These are phyloP conservation scores for Olyra latifolia DNA, from an alignment of 176 grass and related monocot species.

Conservation along the genomic window DNA sequence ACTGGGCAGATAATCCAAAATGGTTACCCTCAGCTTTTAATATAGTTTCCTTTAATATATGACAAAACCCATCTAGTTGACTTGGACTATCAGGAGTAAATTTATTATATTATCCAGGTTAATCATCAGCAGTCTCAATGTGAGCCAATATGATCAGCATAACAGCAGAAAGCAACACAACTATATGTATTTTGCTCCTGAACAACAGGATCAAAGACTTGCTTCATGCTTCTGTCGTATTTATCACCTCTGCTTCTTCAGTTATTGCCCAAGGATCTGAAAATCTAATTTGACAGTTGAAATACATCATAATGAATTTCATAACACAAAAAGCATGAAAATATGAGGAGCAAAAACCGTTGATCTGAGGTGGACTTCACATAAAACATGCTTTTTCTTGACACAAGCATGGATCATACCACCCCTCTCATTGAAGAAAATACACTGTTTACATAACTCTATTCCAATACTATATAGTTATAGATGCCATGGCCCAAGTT, in stretches of 20 bases:
- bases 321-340: background rate
- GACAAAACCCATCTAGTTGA: slow-evolving; percentile 31
- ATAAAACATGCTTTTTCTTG: background rate
- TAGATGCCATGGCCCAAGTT: background rate
- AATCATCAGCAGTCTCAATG: slow-evolving; percentile 28
- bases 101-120: slow-evolving; percentile 39
- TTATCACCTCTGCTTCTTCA: slow-evolving; percentile 7
- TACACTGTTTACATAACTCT: background rate
- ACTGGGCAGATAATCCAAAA: background rate
- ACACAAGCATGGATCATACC: background rate
- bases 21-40: slow-evolving; percentile 24
- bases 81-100: slow-evolving; percentile 16
- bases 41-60: slow-evolving; percentile 40
- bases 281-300: background rate
- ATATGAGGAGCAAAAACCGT: background rate
- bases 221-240: background rate
- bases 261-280: slow-evolving; percentile 2
- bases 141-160: slow-evolving; percentile 28
- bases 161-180: slow-evolving; percentile 19
- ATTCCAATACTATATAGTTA: background rate
- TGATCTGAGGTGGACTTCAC: background rate
- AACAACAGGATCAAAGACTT: slow-evolving; percentile 2
- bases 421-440: background rate
- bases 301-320: slow-evolving; percentile 9
- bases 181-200: slow-evolving; percentile 15